A percentile compares a stretch with the other conserved stretches of the same genome.
Evolutionary conservation across 352 stramenopile genomes (phyloP).

Genomic region (Globisporangium okanoganense): DNA sequence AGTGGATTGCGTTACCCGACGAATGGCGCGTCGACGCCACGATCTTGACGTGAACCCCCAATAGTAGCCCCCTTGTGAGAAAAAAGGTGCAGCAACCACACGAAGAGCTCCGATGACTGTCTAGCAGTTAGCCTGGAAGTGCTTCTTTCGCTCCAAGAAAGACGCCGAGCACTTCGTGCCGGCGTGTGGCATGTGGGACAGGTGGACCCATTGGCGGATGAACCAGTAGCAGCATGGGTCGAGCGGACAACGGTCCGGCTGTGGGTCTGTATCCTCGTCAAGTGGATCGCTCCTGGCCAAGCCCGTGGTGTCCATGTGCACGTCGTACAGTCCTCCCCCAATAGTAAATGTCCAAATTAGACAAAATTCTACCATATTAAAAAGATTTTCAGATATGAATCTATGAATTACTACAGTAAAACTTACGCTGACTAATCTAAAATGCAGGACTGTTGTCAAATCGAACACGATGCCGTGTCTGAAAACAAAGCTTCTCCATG

Average conservation of each 20-base stretch:
- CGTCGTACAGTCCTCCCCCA: no score
- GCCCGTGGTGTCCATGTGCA: constrained; percentile 65
- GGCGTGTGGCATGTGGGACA: constrained; percentile 77
- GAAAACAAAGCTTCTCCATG: no score
- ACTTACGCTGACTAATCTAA: no score
- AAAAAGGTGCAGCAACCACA: neutral
- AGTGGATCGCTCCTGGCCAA: constrained; percentile 19
- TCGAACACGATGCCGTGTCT: no score
- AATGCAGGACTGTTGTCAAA: no score
- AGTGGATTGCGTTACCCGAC: constrained; percentile 37
- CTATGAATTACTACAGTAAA: no score
- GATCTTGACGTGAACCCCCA: constrained; percentile 5
- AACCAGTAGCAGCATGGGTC: constrained; percentile 52
- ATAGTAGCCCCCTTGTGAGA: neutral
- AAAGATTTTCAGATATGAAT: no score
- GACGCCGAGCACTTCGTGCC: constrained; percentile 77
- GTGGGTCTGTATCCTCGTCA: constrained; percentile 13
- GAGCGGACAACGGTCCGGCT: neutral
- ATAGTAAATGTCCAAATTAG: no score
- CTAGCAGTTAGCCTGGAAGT: no score
- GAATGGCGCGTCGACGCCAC: constrained; percentile 18
- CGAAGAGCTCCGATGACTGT: constrained; percentile 4
- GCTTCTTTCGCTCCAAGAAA: constrained; percentile 85
- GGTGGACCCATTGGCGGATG: constrained; percentile 85
- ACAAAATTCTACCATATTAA: no score